Conservation (phyloP, 2,329 filamentous ascomycete genomes). For the Plenodomus tracheiphilus region DNA sequence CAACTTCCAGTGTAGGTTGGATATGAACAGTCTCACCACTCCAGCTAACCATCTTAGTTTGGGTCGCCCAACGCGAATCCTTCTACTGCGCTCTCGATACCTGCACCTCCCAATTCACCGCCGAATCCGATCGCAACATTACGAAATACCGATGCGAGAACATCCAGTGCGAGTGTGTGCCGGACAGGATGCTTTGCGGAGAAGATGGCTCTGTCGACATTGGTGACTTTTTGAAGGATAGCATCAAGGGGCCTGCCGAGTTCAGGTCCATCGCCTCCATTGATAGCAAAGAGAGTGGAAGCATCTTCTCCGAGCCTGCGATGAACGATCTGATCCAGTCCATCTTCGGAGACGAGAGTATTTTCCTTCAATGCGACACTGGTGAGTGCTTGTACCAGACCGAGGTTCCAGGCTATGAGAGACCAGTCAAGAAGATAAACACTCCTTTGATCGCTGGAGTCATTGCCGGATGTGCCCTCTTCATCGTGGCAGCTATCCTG, state of each 20-base stretch:
- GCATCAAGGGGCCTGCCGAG: slow-evolving; percentile 83
- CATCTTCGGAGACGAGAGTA: slow-evolving; percentile 91
- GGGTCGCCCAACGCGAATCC: slow-evolving; percentile 91
- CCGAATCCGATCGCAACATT: slow-evolving; percentile 71
- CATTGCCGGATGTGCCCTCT: slow-evolving; percentile 82
- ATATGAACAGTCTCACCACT: background rate
- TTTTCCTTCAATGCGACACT: slow-evolving; percentile 77
- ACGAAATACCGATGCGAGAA: slow-evolving; percentile 85
- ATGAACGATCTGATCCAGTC: slow-evolving; percentile 89
- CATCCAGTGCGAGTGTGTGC: slow-evolving; percentile 84
- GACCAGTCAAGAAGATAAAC: slow-evolving; percentile 92
- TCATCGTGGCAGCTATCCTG: slow-evolving; percentile 84
- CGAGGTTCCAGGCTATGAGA: slow-evolving; percentile 86
- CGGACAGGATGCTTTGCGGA: slow-evolving; percentile 91
- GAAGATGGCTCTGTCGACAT: slow-evolving; percentile 91
- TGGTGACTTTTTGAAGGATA: slow-evolving; percentile 79
- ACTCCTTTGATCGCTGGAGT: slow-evolving; percentile 93
- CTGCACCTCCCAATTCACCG: slow-evolving; percentile 73
- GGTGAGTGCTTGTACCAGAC: slow-evolving; percentile 94
- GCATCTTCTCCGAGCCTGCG: slow-evolving; percentile 84
- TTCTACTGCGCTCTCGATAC: slow-evolving; percentile 92
- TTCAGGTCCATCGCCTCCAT: slow-evolving; percentile 70
- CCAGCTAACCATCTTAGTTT: slow-evolving; percentile 63
- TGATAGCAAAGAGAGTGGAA: slow-evolving; percentile 67
- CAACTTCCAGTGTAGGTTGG: slow-evolving; percentile 84